A percentile compares a stretch with the other conserved stretches of the same genome.
phyloP scores from a whole-genome alignment of 495 filamentous ascomycete species.

The Daldinia loculata region DNA sequence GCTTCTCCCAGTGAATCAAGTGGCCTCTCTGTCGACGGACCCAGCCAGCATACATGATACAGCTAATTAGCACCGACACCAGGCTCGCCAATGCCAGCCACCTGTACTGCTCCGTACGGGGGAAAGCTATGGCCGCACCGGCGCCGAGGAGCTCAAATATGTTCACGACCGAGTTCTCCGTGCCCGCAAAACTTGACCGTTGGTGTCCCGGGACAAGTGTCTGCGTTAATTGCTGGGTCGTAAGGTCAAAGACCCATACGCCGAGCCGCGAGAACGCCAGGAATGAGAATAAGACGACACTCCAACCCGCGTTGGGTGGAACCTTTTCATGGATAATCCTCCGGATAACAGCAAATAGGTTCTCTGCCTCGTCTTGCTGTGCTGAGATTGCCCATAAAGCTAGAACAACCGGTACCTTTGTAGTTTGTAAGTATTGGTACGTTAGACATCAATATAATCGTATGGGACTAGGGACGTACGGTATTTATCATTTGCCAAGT shows the following conservation, averaged over 20 bases:
- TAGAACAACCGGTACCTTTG: constrained; percentile 51
- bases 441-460: background rate
- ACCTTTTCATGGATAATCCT: constrained; percentile 7
- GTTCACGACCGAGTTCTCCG: constrained; percentile 53
- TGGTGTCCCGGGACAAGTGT: constrained; percentile 46
- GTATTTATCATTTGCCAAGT: constrained; percentile 52
- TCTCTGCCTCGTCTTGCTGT: constrained; percentile 19
- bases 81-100: constrained; percentile 51
- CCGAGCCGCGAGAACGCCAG: constrained; percentile 56
- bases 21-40: constrained; percentile 46
- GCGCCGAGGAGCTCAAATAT: constrained; percentile 53
- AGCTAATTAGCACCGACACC: constrained; percentile 44
- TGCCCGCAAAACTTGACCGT: constrained; percentile 56
- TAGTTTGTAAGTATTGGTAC: constrained; percentile 4
- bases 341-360: background rate
- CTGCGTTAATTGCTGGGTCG: constrained; percentile 57
- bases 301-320: constrained; percentile 38
- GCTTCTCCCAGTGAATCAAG: constrained; percentile 45
- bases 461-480: constrained; percentile 29
- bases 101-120: constrained; percentile 51
- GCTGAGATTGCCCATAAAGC: constrained; percentile 47
- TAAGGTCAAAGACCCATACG: constrained; percentile 57
- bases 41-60: constrained; percentile 53
- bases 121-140: constrained; percentile 48
- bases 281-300: constrained; percentile 52